Evolutionary conservation across 441 rosid genomes (phyloP), one percentile per base, ranked within the genome.

Genomic region (Croton laevigatus): DNA sequence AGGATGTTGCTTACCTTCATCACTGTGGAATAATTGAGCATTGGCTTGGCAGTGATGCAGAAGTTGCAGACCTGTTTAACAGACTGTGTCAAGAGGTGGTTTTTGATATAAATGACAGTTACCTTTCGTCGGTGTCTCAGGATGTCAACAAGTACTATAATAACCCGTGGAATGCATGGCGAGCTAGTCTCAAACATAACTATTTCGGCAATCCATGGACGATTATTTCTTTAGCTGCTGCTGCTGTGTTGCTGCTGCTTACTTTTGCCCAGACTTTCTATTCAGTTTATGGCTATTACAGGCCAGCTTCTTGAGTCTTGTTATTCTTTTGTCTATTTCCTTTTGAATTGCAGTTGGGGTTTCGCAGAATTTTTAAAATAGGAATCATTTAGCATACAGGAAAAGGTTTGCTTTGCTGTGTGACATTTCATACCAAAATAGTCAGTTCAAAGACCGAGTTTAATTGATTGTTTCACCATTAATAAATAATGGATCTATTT

Each of bases 191-290:
- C 68, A 87, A 79, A 79, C 97, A 94, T 54, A 91, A 84, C 64
- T 94, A 94, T 72, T 91, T 91, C 77, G 82, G 84, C 75, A 91
- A 84, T 75, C 98, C 96, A 0, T 92, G 99, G 98, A 90, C 97
- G 1, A 76, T 86, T 74, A 71, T 94, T 65, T 94, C 98, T 38
- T 67, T 94, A 0, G 62, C 72, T 71, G 97, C 97, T 51, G 97
- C 97, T 10, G 84, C 81, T 42, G 81, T 87, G 46, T 75, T 94
- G 73, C 69, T 94, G 57, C 34, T 52, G 57, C 57, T 52, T 62
- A 91, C 97, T 16, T 81, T 85, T 0, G 75, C 91, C 16, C 97
- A 90, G 85, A 84, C 90, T 62, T 90, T 90, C 71, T 91, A 75
- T 70, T 83, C 87, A 67, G 83, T 82, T 20, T 91, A 91, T 66